Percentiles rank a stretch among this genome's conserved stretches.
phyloP scores from a whole-genome alignment of 2,329 filamentous ascomycete genomes.

The Fonsecaea pedrosoi region DNA sequence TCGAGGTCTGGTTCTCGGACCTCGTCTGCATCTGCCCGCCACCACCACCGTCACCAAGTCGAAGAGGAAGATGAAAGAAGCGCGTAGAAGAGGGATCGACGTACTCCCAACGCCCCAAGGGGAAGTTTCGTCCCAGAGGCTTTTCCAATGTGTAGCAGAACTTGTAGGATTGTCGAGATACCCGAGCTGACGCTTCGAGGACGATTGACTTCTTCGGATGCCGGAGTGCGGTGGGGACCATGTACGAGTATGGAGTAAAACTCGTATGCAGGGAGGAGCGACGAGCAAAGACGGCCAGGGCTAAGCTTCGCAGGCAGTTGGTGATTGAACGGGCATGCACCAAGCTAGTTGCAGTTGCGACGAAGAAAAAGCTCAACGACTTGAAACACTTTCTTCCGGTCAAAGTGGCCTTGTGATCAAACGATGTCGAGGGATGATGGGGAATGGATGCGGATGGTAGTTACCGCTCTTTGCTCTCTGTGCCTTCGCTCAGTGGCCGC shows the following conservation, averaged over 20 bases:
- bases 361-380: too few relatives aligned
- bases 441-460: neutral
- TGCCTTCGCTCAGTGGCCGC: neutral
- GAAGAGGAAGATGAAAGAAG: too few relatives aligned
- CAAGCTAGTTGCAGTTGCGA: too few relatives aligned
- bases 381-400: neutral
- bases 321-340: neutral
- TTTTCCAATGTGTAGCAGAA: too few relatives aligned
- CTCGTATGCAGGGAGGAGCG: neutral
- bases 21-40: neutral
- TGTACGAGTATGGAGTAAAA: too few relatives aligned
- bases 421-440: neutral
- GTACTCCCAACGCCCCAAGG: too few relatives aligned
- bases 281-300: neutral
- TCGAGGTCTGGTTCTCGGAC: neutral
- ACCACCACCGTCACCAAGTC: too few relatives aligned
- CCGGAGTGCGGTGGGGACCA: neutral
- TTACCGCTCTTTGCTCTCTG: neutral
- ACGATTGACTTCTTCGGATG: neutral
- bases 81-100: too few relatives aligned
- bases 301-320: neutral
- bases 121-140: too few relatives aligned
- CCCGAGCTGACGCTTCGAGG: neutral
- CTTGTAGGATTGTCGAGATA: neutral
- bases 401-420: neutral